Conservation (phyloP, 441 rosid genomes). For the Pelargonium citronellum region DNA sequence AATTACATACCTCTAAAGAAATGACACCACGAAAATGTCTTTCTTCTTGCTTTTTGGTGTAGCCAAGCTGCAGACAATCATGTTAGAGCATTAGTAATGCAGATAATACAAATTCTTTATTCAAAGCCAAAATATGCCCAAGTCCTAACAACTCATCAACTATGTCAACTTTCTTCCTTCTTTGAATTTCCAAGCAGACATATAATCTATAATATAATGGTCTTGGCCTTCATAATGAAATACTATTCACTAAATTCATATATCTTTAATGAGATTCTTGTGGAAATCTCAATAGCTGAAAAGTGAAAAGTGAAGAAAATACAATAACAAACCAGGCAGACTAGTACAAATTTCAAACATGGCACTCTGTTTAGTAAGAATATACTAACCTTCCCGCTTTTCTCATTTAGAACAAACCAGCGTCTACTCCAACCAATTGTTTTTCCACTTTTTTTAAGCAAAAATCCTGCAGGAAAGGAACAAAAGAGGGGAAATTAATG, state of each 20-base stretch:
- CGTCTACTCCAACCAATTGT: slow-evolving; percentile 87
- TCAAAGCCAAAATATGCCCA: not conserved
- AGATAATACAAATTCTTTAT: not conserved
- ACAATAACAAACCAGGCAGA: not conserved
- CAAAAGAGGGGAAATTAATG: not conserved
- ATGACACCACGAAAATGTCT: slow-evolving; percentile 87
- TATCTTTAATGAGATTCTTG: not conserved
- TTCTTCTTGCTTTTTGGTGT: slow-evolving; percentile 95
- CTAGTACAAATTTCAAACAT: not conserved
- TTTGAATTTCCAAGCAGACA: not conserved
- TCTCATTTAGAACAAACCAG: slow-evolving; percentile 97
- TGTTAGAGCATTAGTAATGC: not conserved
- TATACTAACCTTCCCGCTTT: slow-evolving; percentile 78
- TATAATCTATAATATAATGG: not conserved
- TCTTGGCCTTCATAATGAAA: not conserved
- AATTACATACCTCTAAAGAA: slow-evolving; percentile 68
- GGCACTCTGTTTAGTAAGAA: not conserved
- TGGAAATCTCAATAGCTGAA: not conserved
- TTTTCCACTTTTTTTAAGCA: slow-evolving; percentile 87
- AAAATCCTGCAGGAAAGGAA: slow-evolving; percentile 39
- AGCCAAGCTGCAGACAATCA: slow-evolving; percentile 66
- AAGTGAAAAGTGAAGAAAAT: not conserved
- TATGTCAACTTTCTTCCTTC: not conserved
- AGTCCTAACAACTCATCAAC: not conserved
- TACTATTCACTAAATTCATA: not conserved